A percentile compares a stretch with the other conserved stretches of the same genome.
phyloP scores from a whole-genome alignment of 2,329 filamentous ascomycete genomes.

The Cladosporium sp. region DNA sequence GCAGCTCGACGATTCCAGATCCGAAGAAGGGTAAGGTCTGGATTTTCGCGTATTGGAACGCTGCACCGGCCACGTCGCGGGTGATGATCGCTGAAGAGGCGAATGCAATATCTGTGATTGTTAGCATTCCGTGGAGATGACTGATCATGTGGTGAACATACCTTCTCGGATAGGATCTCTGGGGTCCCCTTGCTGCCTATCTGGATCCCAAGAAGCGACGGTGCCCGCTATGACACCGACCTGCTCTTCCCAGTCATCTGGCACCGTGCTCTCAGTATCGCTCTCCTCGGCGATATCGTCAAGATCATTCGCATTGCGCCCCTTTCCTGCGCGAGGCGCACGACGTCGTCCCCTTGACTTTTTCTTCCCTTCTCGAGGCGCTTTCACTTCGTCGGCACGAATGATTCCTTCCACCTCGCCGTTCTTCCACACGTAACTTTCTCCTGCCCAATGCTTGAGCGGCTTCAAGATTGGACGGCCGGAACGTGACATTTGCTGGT shows the following conservation, averaged over 20 bases:
- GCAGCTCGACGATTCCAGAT: slow-evolving; percentile 83
- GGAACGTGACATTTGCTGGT: slow-evolving; percentile 64
- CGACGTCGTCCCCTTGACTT: slow-evolving; percentile 26
- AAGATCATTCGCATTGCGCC: slow-evolving; percentile 24
- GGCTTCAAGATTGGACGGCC: slow-evolving; percentile 76
- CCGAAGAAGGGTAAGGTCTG: slow-evolving; percentile 82
- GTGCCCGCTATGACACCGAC: slow-evolving; percentile 61
- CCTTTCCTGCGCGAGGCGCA: neutral
- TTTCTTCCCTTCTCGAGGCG: slow-evolving; percentile 28
- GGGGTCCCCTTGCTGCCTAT: slow-evolving; percentile 25
- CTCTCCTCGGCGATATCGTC: slow-evolving; percentile 36
- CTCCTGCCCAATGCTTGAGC: slow-evolving; percentile 81
- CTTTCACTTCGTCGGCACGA: slow-evolving; percentile 60
- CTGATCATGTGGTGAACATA: slow-evolving; percentile 14
- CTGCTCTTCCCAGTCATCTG: slow-evolving; percentile 68
- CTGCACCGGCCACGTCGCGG: slow-evolving; percentile 57
- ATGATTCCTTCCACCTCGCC: slow-evolving; percentile 74
- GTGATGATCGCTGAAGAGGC: slow-evolving; percentile 54
- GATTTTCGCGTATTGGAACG: slow-evolving; percentile 87
- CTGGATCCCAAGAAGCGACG: slow-evolving; percentile 53
- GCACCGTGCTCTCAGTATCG: slow-evolving; percentile 51
- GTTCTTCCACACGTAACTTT: slow-evolving; percentile 66
- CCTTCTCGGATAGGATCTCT: slow-evolving; percentile 40
- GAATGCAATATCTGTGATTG: slow-evolving; percentile 54
- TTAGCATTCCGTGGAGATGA: neutral